phyloP scores from a whole-genome alignment of 2,329 filamentous ascomycete genomes.

The Mycosphaerella arachidis region DNA sequence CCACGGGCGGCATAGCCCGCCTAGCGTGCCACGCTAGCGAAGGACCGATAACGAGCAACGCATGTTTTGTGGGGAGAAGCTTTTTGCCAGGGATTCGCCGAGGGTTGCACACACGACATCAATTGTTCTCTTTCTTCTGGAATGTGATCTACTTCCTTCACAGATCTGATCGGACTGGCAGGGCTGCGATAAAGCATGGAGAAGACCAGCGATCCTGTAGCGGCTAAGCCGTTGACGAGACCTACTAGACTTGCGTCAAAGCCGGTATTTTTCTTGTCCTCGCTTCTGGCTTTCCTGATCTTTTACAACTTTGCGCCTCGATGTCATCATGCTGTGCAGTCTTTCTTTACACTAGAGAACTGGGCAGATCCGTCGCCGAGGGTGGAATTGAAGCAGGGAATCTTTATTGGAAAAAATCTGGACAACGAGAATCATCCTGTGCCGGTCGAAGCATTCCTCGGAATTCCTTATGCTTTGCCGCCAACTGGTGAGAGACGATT shows the following conservation, averaged over 20 bases:
- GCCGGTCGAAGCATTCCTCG: conserved; percentile 34
- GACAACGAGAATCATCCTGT: conserved; percentile 20
- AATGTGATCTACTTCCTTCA: not conserved
- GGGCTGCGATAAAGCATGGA: not conserved
- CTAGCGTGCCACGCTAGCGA: not conserved
- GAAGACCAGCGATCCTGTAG: not conserved
- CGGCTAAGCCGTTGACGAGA: not conserved
- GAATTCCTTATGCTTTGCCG: conserved; percentile 40
- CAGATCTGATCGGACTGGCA: not conserved
- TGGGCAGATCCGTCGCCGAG: conserved; percentile 16
- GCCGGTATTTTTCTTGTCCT: conserved; percentile 14
- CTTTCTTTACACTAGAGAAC: conserved; percentile 15
- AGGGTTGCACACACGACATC: not conserved
- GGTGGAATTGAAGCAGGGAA: conserved; percentile 20
- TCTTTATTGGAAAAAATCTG: conserved; percentile 20
- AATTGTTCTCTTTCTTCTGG: not conserved
- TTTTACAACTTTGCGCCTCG: conserved; percentile 20
- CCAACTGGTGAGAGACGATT: conserved; percentile 53
- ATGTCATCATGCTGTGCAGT: conserved; percentile 17
- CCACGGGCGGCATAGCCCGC: not conserved
- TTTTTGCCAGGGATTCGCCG: not conserved
- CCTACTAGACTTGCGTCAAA: not conserved
- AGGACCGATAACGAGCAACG: not conserved
- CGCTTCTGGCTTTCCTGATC: conserved; percentile 18
- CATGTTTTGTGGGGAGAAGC: not conserved